phyloP scores from a whole-genome alignment of 2,329 filamentous ascomycete species.

The Hypoxylon sp. region DNA sequence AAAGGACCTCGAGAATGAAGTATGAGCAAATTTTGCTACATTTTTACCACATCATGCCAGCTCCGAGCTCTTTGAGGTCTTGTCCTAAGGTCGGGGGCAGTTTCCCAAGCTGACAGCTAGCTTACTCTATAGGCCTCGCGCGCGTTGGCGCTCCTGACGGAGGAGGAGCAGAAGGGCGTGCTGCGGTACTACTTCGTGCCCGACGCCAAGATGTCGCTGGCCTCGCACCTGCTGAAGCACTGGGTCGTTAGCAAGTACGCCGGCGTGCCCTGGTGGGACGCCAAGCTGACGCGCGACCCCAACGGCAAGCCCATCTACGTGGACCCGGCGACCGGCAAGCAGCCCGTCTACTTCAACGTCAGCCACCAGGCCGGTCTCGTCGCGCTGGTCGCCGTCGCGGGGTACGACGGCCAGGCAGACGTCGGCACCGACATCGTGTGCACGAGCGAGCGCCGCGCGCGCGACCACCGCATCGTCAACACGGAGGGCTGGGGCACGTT shows the following conservation, averaged over 20 bases:
- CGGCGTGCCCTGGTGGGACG: slow-evolving; percentile 69
- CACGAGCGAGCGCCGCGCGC: slow-evolving; percentile 74
- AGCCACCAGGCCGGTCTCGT: slow-evolving; percentile 83
- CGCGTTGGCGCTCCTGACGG: slow-evolving; percentile 64
- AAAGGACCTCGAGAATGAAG: slow-evolving; percentile 59
- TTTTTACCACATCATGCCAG: neutral
- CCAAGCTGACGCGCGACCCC: slow-evolving; percentile 67
- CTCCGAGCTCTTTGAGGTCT: neutral
- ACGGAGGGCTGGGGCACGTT: slow-evolving; percentile 71
- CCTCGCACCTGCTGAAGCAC: slow-evolving; percentile 79
- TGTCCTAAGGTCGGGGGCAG: neutral
- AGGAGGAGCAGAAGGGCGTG: slow-evolving; percentile 67
- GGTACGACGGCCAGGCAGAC: slow-evolving; percentile 54
- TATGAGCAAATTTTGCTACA: slow-evolving; percentile 50
- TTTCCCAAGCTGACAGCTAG: slow-evolving; percentile 4
- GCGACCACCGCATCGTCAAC: slow-evolving; percentile 68
- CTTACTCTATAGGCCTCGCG: slow-evolving; percentile 66
- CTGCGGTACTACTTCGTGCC: slow-evolving; percentile 73
- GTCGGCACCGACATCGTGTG: slow-evolving; percentile 83
- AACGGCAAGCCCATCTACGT: slow-evolving; percentile 66
- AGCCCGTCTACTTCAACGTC: slow-evolving; percentile 76
- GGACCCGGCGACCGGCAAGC: slow-evolving; percentile 60
- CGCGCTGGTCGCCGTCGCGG: slow-evolving; percentile 68
- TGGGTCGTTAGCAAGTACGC: slow-evolving; percentile 71
- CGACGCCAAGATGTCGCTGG: slow-evolving; percentile 81